Evolutionary conservation across 2,329 filamentous ascomycete species (phyloP).

Genomic region (Fusarium devonianum): DNA sequence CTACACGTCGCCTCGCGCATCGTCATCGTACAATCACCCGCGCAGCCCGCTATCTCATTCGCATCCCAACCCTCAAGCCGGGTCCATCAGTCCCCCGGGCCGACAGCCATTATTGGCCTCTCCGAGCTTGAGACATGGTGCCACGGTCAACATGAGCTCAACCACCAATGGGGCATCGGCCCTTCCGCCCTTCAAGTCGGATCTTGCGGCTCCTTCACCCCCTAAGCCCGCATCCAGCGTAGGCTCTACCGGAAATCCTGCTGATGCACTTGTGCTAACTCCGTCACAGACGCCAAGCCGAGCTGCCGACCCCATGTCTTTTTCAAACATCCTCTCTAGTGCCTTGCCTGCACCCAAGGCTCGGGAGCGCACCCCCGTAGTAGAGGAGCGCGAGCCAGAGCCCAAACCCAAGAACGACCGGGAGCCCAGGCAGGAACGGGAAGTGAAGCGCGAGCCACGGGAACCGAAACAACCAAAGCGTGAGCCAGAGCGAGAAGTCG

Average conservation of each 20-base stretch:
- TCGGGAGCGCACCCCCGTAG: slow-evolving; percentile 54
- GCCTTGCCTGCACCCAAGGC: slow-evolving; percentile 70
- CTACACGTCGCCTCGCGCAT: slow-evolving; percentile 57
- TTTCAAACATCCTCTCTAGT: slow-evolving; percentile 91
- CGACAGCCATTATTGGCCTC: slow-evolving; percentile 55
- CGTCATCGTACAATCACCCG: slow-evolving; percentile 52
- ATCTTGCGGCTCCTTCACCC: slow-evolving; percentile 51
- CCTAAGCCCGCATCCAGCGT: slow-evolving; percentile 51
- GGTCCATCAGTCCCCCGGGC: slow-evolving; percentile 54
- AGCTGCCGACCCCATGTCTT: slow-evolving; percentile 88
- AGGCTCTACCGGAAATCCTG: slow-evolving; percentile 34
- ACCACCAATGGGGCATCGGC: slow-evolving; percentile 51
- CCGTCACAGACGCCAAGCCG: slow-evolving; percentile 70
- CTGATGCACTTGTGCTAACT: slow-evolving; percentile 24
- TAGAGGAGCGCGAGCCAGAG: slow-evolving; percentile 38
- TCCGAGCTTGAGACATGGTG: slow-evolving; percentile 55
- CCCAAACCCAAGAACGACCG: slow-evolving; percentile 28
- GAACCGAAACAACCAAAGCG: slow-evolving; percentile 43
- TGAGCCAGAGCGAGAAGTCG: slow-evolving; percentile 26
- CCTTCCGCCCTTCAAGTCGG: slow-evolving; percentile 49
- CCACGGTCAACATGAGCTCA: slow-evolving; percentile 48
- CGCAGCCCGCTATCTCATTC: slow-evolving; percentile 61
- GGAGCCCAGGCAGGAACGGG: slow-evolving; percentile 25
- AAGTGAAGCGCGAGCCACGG: slow-evolving; percentile 28
- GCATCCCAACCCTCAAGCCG: slow-evolving; percentile 53